Base-by-base conservation (phyloP, 768 basidiomycete genomes). In the Cystobasidium tubakii region DNA sequence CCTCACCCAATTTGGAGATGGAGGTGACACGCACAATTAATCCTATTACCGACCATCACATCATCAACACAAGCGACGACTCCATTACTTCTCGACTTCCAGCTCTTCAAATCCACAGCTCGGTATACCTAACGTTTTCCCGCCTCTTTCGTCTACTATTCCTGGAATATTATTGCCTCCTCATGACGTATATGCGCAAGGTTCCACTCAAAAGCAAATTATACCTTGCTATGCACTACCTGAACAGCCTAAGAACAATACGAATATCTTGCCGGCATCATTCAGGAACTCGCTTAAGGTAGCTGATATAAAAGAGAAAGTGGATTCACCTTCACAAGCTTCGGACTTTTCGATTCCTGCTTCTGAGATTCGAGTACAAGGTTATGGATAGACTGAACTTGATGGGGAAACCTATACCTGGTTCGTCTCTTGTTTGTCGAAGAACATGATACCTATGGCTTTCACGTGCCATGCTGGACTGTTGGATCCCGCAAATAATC, bases 391-490 rank as follows among this genome's bases (percentile, higher is more conserved):
- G 69, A 55, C 12, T 71, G 25, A 71, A 55, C 29, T 19, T 71
- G n/a, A 60, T 71, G 2, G 69, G 69, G 17, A 71, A 71, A 44
- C 50, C 54, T n/a, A 29, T 71, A 44, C 69, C 33, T 9, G 69
- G 69, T 39, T 39, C 15, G 39, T 15, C 39, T 39, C 15, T 39
- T 39, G 6, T 39, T 15, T 29, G 23, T 34, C 31, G 54, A 54
- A 71, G 69, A 34, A 36, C 31, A 6, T 71, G 17, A 46, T 43
- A 6, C 69, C 69, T 13, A 15, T 71, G 33, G 50, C 69, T 7
- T 71, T 71, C 36, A 27, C 10, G 4, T 71, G 69, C 36, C 10
- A 29, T 25, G 29, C 55, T 4, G 50, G 54, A 25, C 9, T 71
- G 21, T 31, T 71, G 25, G 39, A 71, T 62, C 69, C 55, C 4